A percentile compares a stretch with the other conserved stretches of the same genome.
Evolutionary conservation across 1,139 yeast species (phyloP).

Genomic region (Diutina neorugosa): DNA sequence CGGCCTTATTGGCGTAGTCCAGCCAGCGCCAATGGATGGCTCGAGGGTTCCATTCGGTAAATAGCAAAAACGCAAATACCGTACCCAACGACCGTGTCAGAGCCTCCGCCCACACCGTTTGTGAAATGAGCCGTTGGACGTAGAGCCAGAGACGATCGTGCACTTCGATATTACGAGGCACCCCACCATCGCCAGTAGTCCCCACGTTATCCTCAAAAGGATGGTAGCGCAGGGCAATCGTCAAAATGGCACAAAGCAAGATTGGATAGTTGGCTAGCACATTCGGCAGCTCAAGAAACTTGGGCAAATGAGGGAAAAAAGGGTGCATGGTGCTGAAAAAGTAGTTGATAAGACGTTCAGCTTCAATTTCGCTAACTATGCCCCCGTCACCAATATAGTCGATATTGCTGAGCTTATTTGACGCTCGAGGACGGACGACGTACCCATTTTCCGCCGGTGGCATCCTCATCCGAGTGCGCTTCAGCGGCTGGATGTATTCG

Average conservation of each 20-base stretch:
- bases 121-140: slow-evolving; percentile 71
- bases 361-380: slow-evolving; percentile 58
- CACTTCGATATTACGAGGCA: slow-evolving; percentile 37
- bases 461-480: slow-evolving; percentile 14
- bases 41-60: slow-evolving; percentile 92
- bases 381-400: slow-evolving; percentile 56
- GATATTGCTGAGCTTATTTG: slow-evolving; percentile 41
- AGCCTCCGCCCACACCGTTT: slow-evolving; percentile 92
- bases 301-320: slow-evolving; percentile 78
- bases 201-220: slow-evolving; percentile 27
- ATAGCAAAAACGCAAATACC: slow-evolving; percentile 69
- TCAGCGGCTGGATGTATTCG: slow-evolving; percentile 2
- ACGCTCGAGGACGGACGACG: slow-evolving; percentile 41
- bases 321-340: slow-evolving; percentile 81
- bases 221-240: slow-evolving; percentile 70
- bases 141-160: slow-evolving; percentile 78
- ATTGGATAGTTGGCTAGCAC: slow-evolving; percentile 70
- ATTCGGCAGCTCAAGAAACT: slow-evolving; percentile 53
- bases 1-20: slow-evolving; percentile 68
- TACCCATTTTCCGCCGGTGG: slow-evolving; percentile 39
- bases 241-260: slow-evolving; percentile 64
- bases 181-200: not conserved
- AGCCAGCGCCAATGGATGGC: slow-evolving; percentile 86
- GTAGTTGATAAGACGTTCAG: slow-evolving; percentile 45
- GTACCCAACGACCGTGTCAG: slow-evolving; percentile 82